Percentiles rank a stretch among this genome's conserved stretches.
These are phyloP conservation scores for Aspergillus conjunctus DNA, from an alignment of 495 filamentous ascomycete genomes.

Conservation along the genomic window DNA sequence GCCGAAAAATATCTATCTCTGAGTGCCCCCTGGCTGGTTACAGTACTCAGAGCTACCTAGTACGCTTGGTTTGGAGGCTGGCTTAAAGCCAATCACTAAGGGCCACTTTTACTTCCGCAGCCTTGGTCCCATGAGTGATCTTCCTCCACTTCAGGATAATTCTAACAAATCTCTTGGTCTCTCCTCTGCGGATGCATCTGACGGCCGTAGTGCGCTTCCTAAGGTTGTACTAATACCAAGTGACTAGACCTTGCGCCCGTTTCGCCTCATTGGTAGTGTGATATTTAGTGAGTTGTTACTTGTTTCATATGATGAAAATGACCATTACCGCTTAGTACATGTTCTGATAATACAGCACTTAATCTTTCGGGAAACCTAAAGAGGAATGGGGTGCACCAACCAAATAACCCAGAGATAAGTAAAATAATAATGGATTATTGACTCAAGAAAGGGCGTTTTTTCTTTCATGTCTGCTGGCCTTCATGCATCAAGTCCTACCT, in stretches of 20 bases:
- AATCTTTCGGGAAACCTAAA: conserved; percentile 5
- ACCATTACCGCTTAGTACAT: not conserved
- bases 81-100: conserved; percentile 4
- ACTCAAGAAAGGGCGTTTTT: not conserved
- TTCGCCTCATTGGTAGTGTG: not conserved
- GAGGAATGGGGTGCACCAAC: not conserved
- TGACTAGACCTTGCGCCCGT: too few relatives aligned
- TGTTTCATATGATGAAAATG: not conserved
- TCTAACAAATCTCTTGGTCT: not conserved
- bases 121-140: not conserved
- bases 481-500: not conserved
- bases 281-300: too few relatives aligned
- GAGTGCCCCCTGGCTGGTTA: not conserved
- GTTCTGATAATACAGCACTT: not conserved
- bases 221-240: not conserved
- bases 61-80: too few relatives aligned
- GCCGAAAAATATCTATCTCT: not conserved
- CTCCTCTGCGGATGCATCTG: not conserved
- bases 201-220: not conserved
- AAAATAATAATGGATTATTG: not conserved
- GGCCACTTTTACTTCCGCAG: conserved; percentile 9
- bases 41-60: not conserved
- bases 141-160: not conserved
- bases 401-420: conserved; percentile 1
- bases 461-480: conserved; percentile 1